These are phyloP conservation scores for Yamadazyma aaseri DNA, from an alignment of 1,139 yeast genomes.

Conservation along the genomic window DNA sequence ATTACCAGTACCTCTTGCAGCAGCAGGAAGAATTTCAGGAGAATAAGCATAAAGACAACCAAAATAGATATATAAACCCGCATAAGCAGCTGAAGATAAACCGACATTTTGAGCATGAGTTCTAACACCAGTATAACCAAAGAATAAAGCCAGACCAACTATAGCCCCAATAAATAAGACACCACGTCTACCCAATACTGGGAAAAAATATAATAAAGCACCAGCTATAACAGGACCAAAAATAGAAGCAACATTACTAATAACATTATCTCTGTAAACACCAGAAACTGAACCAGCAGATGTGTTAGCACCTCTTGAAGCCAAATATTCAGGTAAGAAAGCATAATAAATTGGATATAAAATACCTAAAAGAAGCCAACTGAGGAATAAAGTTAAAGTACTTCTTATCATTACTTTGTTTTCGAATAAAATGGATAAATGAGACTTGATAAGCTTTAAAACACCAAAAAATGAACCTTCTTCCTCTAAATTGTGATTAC, in stretches of 20 bases:
- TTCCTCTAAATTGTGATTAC: conserved; percentile 24
- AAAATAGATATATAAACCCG: conserved; percentile 31
- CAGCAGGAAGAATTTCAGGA: conserved; percentile 35
- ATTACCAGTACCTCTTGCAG: conserved; percentile 36
- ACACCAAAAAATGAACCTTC: conserved; percentile 19
- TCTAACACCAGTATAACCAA: conserved; percentile 33
- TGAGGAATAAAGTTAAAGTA: conserved; percentile 27
- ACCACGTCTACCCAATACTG: conserved; percentile 32
- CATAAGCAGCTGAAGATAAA: conserved; percentile 28
- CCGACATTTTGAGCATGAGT: conserved; percentile 30
- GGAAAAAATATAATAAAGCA: conserved; percentile 23
- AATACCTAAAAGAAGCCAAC: conserved; percentile 40
- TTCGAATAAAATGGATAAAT: conserved; percentile 28
- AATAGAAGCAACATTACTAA: conserved; percentile 27
- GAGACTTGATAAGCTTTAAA: conserved; percentile 19
- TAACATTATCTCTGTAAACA: conserved; percentile 31
- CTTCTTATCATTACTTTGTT: conserved; percentile 25
- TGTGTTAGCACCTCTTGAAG: conserved; percentile 39
- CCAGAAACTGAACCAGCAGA: conserved; percentile 25
- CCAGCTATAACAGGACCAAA: conserved; percentile 38
- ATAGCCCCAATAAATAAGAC: conserved; percentile 34
- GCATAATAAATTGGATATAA: conserved; percentile 40
- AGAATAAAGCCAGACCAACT: conserved; percentile 31
- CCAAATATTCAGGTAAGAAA: conserved; percentile 37
- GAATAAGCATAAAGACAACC: conserved; percentile 34